phyloP scores from a whole-genome alignment of 495 filamentous ascomycete genomes.

The Podospora appendiculata region DNA sequence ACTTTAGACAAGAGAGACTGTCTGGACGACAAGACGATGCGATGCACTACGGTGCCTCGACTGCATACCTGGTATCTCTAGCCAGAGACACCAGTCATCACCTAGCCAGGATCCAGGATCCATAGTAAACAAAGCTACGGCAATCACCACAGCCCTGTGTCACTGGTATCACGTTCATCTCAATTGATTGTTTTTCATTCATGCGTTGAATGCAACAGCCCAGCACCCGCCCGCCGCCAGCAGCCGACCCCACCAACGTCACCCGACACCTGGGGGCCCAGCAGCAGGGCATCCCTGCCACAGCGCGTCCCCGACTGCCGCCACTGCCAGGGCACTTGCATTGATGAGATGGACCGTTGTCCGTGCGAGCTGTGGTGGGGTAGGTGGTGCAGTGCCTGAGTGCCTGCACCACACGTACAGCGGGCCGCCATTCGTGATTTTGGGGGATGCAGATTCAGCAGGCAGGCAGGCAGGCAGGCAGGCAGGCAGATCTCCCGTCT shows the following conservation, averaged over 20 bases:
- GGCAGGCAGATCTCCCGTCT: neutral
- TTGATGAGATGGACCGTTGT: neutral
- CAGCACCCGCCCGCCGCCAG: neutral
- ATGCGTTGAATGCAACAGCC: slow-evolving; percentile 13
- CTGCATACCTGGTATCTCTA: too few relatives aligned
- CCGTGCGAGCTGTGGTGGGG: neutral
- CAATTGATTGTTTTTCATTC: slow-evolving; percentile 18
- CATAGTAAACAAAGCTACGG: slow-evolving; percentile 11
- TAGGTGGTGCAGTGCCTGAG: neutral
- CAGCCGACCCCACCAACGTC: neutral
- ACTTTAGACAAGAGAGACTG: neutral
- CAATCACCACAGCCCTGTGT: neutral
- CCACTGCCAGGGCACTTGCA: neutral
- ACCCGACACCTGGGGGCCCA: slow-evolving; percentile 5
- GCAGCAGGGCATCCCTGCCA: slow-evolving; percentile 8
- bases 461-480: neutral
- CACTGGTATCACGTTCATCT: slow-evolving; percentile 10
- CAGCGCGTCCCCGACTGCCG: neutral
- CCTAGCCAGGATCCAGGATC: neutral
- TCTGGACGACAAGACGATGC: neutral
- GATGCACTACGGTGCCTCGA: too few relatives aligned
- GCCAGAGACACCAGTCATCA: too few relatives aligned
- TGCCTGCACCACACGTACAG: too few relatives aligned
- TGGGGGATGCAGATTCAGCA: neutral
- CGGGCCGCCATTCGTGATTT: neutral